These are phyloP conservation scores for Naematelia aurantialba DNA, from an alignment of 768 basidiomycete species.

Conservation along the genomic window DNA sequence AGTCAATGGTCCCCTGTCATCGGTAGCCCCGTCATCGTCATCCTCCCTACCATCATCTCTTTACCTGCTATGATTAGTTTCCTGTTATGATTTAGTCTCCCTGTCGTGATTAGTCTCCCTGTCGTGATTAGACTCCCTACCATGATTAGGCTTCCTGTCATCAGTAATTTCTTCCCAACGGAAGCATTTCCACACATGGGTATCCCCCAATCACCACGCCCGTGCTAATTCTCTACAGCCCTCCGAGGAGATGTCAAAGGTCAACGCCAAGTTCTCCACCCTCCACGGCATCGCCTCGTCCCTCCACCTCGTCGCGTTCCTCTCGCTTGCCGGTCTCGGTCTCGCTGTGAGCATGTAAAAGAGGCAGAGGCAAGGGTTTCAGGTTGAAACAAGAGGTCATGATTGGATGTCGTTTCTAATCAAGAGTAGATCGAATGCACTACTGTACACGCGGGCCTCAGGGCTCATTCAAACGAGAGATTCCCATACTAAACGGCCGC, in stretches of 20 bases:
- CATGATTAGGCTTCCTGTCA: not conserved
- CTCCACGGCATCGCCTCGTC: constrained; percentile 69
- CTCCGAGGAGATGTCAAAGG: constrained; percentile 64
- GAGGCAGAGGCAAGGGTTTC: not conserved
- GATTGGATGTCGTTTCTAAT: too few relatives aligned
- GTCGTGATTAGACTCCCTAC: not conserved
- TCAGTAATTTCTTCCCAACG: not conserved
- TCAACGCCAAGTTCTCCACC: constrained; percentile 64
- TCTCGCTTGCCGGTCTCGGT: constrained; percentile 42
- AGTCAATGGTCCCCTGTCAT: not conserved
- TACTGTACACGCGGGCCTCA: not conserved
- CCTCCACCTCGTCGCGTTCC: constrained; percentile 61
- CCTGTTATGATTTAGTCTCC: not conserved
- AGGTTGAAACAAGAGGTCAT: not conserved
- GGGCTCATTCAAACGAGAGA: too few relatives aligned
- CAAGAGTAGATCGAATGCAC: not conserved
- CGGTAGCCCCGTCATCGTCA: not conserved
- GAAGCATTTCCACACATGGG: too few relatives aligned
- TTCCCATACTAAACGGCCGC: too few relatives aligned
- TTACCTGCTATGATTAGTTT: not conserved
- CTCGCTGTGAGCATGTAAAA: constrained; percentile 39
- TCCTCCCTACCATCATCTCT: not conserved
- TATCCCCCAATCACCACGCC: too few relatives aligned
- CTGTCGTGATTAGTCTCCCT: not conserved
- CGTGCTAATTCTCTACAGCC: constrained; percentile 52